Base-by-base conservation (phyloP, 2,329 filamentous ascomycete species). In the Aspergillus awamori region DNA sequence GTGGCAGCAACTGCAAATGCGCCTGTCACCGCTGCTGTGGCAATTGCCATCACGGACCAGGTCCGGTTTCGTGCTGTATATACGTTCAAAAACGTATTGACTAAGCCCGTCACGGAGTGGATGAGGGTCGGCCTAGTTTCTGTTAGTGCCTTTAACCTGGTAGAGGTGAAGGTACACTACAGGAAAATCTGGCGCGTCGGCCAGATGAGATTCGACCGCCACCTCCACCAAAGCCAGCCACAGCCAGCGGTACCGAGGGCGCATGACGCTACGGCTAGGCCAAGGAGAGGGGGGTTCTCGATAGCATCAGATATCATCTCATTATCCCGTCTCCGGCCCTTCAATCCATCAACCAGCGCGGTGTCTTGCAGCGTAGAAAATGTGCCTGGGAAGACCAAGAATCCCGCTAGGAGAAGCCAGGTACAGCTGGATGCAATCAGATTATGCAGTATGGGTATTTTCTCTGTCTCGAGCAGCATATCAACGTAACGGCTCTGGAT, bases 21-120 rank as follows among this genome's bases (percentile, higher is more conserved):
- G 1, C 51, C 58, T 13, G 52, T 36, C 28, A 60, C 43, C 4
- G 39, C 20, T 4, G 28, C 52, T 26, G 52, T 55, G 4, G 41
- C 43, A 13, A 39, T 60, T 8, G 52, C 58, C 17, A 39, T 55
- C 13, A 60, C 41, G 2, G 52, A 60, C 58, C 58, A 60, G 15
- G 41, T 49, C 52, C 43, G 24, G 10, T 24, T 2, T 15, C 30
- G 51, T 5, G 52, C 52, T n/a, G 52, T 55, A 38, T 60, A 60
- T 8, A 60, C 41, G 22, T 55, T 60, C 4, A 60, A 5, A 30
- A 60, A 11, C 6, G 51, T 60, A 53, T 60, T 60, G 3, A 60
- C 8, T 8, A 60, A 30, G 24, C 58, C 58, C 2, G 43, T 60
- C 8, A 24, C 33, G 2, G 52, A 60, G 43, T 60, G n/a, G 20